These are phyloP conservation scores for Gossypium schwendimanii DNA, from an alignment of 441 rosid genomes.

Conservation along the genomic window DNA sequence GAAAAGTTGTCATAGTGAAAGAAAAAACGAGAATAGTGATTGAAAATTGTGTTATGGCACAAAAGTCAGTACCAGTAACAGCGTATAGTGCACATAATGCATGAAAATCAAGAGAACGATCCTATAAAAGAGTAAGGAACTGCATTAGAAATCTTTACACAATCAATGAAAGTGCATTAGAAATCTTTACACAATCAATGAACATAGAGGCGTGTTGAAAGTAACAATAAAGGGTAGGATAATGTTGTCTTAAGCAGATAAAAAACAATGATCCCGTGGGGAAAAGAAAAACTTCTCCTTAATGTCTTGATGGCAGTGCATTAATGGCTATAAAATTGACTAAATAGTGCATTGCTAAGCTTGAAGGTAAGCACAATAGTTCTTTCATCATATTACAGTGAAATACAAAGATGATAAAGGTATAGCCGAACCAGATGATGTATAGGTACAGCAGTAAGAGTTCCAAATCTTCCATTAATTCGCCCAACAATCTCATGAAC, in stretches of 20 bases:
- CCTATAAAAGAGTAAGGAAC: conserved; percentile 32
- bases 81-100: conserved; percentile 68
- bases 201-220: too few relatives aligned
- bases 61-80: conserved; percentile 48
- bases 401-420: conserved; percentile 12
- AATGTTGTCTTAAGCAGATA: background rate
- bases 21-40: background rate
- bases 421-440: conserved; percentile 59
- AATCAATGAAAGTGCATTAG: too few relatives aligned
- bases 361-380: background rate
- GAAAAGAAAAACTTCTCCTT: background rate
- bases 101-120: conserved; percentile 61
- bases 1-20: too few relatives aligned
- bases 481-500: conserved; percentile 82
- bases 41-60: background rate
- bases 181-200: conserved; percentile 5
- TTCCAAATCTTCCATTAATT: conserved; percentile 76
- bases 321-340: background rate
- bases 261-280: background rate
- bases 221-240: background rate
- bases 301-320: background rate
- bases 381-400: background rate
- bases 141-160: conserved; percentile 15
- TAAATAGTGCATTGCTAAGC: background rate
- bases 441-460: conserved; percentile 67